phyloP scores from a whole-genome alignment of 768 basidiomycete genomes.

The Boletellus ananiceps region DNA sequence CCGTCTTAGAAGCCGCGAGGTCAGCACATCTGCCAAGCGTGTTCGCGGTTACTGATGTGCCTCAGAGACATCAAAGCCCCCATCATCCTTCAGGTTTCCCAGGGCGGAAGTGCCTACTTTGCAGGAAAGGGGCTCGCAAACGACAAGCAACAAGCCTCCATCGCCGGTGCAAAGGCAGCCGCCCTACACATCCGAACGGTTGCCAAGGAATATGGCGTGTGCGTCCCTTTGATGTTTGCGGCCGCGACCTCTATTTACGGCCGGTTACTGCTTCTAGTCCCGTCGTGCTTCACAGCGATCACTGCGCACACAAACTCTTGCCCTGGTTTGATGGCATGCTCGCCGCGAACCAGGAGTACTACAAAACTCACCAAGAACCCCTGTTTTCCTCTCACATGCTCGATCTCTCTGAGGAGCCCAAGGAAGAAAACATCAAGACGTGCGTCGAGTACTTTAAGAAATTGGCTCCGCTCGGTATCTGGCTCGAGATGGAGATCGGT shows the following conservation, averaged over 20 bases:
- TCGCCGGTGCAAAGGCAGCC: constrained; percentile 86
- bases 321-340: constrained; percentile 99
- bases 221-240: constrained; percentile 31
- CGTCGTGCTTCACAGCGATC: constrained; percentile 96
- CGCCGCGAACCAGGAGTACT: constrained; percentile 90
- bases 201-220: constrained; percentile 91
- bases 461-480: constrained; percentile 86
- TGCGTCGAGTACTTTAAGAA: constrained; percentile 95
- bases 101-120: constrained; percentile 94
- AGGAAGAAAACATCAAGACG: constrained; percentile 90
- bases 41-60: constrained; percentile 9
- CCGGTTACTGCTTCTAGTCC: constrained; percentile 49
- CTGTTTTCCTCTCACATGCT: constrained; percentile 99
- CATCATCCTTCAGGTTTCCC: constrained; percentile 96
- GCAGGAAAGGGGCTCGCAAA: constrained; percentile 96
- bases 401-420: constrained; percentile 89
- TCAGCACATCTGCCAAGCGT: constrained; percentile 25
- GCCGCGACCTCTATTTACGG: constrained; percentile 1
- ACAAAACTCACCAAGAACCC: constrained; percentile 79
- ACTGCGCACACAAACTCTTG: constrained; percentile 96
- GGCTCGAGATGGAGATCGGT: constrained; percentile 99
- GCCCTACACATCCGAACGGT: constrained; percentile 89
- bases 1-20: constrained; percentile 94
- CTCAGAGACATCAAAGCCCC: constrained; percentile 90
- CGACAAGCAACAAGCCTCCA: constrained; percentile 92